These are phyloP conservation scores for Aspergillus sp. DNA, from an alignment of 2,329 filamentous ascomycete genomes.

Conservation along the genomic window DNA sequence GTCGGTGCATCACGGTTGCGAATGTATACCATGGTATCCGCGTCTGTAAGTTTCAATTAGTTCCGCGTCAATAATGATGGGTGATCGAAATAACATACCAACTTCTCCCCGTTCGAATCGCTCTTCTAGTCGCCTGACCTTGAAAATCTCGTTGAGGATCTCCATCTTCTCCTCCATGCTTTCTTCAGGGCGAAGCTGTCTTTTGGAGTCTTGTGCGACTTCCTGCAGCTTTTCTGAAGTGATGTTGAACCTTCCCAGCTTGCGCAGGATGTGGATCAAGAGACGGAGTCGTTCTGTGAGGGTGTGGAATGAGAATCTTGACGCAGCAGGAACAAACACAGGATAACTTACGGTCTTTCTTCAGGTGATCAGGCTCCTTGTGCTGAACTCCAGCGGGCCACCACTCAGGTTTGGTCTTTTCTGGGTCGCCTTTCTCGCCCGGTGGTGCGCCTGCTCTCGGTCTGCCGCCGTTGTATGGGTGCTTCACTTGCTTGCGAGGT, in stretches of 20 bases:
- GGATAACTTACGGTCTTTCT: slow-evolving; percentile 44
- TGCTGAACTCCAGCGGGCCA: slow-evolving; percentile 48
- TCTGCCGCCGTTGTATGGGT: slow-evolving; percentile 50
- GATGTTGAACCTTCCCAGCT: slow-evolving; percentile 34
- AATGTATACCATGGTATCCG: slow-evolving; percentile 37
- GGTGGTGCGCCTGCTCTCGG: slow-evolving; percentile 33
- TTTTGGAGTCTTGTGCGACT: slow-evolving; percentile 39
- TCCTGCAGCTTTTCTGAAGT: slow-evolving; percentile 42
- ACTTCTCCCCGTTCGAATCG: slow-evolving; percentile 42
- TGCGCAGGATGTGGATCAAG: slow-evolving; percentile 42
- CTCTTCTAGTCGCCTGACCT: slow-evolving; percentile 41
- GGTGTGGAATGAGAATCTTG: background rate
- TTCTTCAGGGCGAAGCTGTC: slow-evolving; percentile 36
- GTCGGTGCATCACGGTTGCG: slow-evolving; percentile 36
- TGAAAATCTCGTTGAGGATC: slow-evolving; percentile 43
- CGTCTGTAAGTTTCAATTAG: slow-evolving; percentile 25
- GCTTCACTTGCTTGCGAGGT: slow-evolving; percentile 48
- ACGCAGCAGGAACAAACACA: too few species aligned
- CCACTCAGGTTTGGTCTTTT: slow-evolving; percentile 47
- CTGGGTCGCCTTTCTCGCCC: slow-evolving; percentile 41
- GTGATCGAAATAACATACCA: slow-evolving; percentile 27
- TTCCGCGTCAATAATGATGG: background rate
- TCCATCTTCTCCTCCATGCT: slow-evolving; percentile 36
- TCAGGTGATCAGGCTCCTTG: slow-evolving; percentile 50
- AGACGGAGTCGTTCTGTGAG: slow-evolving; percentile 36